Evolutionary conservation across 2,329 filamentous ascomycete species (phyloP), one percentile per base, ranked within the genome.

Genomic region (Aurifilum marmelostoma): DNA sequence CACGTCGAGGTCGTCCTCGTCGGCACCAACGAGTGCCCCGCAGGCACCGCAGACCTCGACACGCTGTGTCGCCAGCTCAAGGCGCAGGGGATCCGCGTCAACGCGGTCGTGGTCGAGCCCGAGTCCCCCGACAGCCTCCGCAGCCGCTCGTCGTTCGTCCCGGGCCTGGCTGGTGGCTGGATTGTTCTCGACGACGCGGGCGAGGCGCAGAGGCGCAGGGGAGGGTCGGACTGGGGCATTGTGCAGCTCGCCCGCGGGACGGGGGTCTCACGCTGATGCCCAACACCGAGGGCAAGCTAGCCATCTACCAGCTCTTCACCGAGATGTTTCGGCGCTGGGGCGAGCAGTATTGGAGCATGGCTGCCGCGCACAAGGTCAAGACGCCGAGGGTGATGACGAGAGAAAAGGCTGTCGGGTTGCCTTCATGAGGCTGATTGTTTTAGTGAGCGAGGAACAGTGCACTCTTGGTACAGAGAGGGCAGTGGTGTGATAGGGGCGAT

Each of bases 271-370:
- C 67, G 14, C 27, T 69, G n/a, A 50, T 47, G 16, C 67, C 67
- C 2, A 67, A 67, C 11, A 59, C 67, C 27, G 67, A 69, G 67
- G 67, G 67, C 2, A 69, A 69, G 29, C 67, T 69, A 29, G 67
- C 67, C 16, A 59, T 69, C 2, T 59, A 69, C 29, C 43, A 66
- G 58, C 50, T 69, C 21, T 69, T 69, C 41, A 63, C 63, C 47
- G 67, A 69, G 27, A 69, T 69, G 59, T 69, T 69, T n/a, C 58
- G 67, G 3, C 47, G 67, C 21, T 69, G 67, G 67, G 67, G 67
- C 21, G 64, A 69, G 37, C 43, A 59, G 32, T 69, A 69, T 50
- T 69, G 67, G 67, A 59, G 39, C 16, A 39, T 24, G 18, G 50
- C 47, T 34, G 29, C 29, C 8, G 18, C 16, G 2, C 14, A 32